Base-by-base conservation (phyloP, 2,329 filamentous ascomycete genomes). In the Claviceps paspali region DNA sequence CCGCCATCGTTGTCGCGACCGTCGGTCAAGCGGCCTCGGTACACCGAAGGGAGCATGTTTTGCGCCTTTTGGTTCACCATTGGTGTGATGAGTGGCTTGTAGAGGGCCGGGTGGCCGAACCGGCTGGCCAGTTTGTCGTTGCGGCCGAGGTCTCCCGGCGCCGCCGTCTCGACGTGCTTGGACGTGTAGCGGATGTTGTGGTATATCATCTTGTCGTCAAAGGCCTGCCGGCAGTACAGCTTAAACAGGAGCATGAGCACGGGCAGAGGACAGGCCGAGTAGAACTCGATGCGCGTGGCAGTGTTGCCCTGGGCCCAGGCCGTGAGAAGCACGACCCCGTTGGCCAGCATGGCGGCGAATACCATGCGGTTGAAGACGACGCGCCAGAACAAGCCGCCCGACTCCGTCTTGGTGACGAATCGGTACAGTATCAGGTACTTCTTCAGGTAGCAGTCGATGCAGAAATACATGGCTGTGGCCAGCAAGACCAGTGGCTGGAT, bases 351-450 rank as follows among this genome's bases (percentile, higher is more conserved):
- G 1, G 76, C 68, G 21, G 76, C 83, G 49, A 95, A 88, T 18
- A 96, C 63, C 55, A 95, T 68, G n/a, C 91, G 81, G 57, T 98
- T 98, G 67, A 85, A 92, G 6, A 96, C 57, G 1, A 87, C 74
- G 14, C 85, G 77, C 91, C 91, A 98, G 54, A 85, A 94, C 54
- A 82, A 74, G 35, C 91, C 91, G 7, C 87, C 91, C 0, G 87
- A 95, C 54, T 98, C 91, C 21, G 81, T 94, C 64, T 96, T 98
- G 33, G 91, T 98, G 45, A 93, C 73, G 52, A 95, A 96, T 45
- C 95, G 81, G 59, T 98, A 94, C 46, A 96, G 70, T 28, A 96
- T 63, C 32, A 95, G 66, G 52, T 98, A 98, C 61, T 96, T 96
- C 70, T 94, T 95, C 53, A 96, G 67, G 60, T 80, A 84, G 4